Percentiles rank a stretch among this genome's conserved stretches.
Conservation (phyloP, 1,139 yeast species). For the Sugiyamaella xylanicola region DNA sequence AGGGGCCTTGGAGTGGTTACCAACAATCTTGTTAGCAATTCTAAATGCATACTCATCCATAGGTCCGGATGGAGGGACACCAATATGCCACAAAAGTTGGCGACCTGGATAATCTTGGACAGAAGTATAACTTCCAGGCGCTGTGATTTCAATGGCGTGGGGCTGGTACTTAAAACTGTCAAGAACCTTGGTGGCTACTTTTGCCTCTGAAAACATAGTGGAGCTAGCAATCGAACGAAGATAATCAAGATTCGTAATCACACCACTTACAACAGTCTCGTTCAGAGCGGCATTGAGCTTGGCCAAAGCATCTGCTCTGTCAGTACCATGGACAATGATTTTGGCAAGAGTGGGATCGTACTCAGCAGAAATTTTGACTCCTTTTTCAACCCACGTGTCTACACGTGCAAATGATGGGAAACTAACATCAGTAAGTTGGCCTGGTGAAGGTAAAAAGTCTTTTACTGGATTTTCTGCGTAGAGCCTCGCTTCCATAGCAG, state of each 20-base stretch:
- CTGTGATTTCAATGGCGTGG: constrained; percentile 75
- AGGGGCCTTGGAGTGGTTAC: constrained; percentile 78
- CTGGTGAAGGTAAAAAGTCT: constrained; percentile 94
- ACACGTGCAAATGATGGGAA: constrained; percentile 91
- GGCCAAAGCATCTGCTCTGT: constrained; percentile 77
- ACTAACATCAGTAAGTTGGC: constrained; percentile 79
- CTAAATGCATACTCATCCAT: constrained; percentile 94
- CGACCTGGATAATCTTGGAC: constrained; percentile 97
- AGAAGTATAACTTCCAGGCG: constrained; percentile 93
- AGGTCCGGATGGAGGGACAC: constrained; percentile 98
- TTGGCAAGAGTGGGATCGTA: constrained; percentile 97
- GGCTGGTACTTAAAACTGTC: constrained; percentile 82
- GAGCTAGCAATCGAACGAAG: constrained; percentile 83
- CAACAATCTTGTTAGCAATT: constrained; percentile 85
- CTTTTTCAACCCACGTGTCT: constrained; percentile 91
- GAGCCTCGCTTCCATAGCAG: constrained; percentile 93
- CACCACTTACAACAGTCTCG: constrained; percentile 86
- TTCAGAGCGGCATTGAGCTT: constrained; percentile 78
- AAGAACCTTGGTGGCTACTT: constrained; percentile 82
- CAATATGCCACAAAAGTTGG: constrained; percentile 80
- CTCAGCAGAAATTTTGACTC: constrained; percentile 88
- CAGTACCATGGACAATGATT: constrained; percentile 90
- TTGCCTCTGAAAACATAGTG: constrained; percentile 77
- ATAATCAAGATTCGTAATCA: constrained; percentile 87
- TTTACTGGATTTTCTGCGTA: constrained; percentile 97